A percentile compares a stretch with the other conserved stretches of the same genome.
Conservation (phyloP, 202 grass and related monocot genomes). For the Carex arenaria region DNA sequence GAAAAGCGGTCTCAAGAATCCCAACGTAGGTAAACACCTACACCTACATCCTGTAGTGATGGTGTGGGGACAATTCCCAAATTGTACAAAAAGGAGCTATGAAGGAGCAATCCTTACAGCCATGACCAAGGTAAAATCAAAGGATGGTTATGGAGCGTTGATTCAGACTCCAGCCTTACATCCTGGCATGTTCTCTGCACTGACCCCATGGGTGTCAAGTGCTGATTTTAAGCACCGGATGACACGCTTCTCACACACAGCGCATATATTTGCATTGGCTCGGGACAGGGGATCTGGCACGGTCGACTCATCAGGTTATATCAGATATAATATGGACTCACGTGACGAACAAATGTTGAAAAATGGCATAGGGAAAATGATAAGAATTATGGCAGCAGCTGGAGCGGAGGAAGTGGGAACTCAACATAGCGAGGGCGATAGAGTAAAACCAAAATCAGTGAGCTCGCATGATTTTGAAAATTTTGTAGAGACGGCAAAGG, state of each 20-base stretch:
- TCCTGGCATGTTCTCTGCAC: slow-evolving; percentile 38
- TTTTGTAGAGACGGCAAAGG: slow-evolving; percentile 3
- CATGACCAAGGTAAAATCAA: slow-evolving; percentile 18
- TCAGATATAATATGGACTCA: slow-evolving; percentile 26
- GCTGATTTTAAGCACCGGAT: slow-evolving; percentile 37
- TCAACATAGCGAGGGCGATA: slow-evolving; percentile 13
- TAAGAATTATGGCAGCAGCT: slow-evolving; percentile 33
- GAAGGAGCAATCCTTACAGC: slow-evolving; percentile 39
- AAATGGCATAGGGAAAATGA: slow-evolving; percentile 15
- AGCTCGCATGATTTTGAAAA: slow-evolving; percentile 25
- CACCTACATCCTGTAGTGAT: slow-evolving; percentile 39
- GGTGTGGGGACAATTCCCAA: slow-evolving; percentile 37
- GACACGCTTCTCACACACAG: slow-evolving; percentile 31
- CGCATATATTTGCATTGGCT: slow-evolving; percentile 27
- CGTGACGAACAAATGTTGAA: slow-evolving; percentile 25
- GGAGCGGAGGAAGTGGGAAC: slow-evolving; percentile 42
- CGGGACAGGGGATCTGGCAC: slow-evolving; percentile 30
- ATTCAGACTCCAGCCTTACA: slow-evolving; percentile 43
- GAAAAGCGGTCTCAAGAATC: slow-evolving; percentile 36
- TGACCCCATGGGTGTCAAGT: slow-evolving; percentile 35
- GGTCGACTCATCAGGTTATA: slow-evolving; percentile 1
- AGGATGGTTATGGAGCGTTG: slow-evolving; percentile 29
- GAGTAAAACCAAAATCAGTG: slow-evolving; percentile 4
- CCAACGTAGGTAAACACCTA: slow-evolving; percentile 40
- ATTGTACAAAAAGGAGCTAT: slow-evolving; percentile 26